Base-by-base conservation (phyloP, 1,284 basidiomycete species). In the Malassezia equina region DNA sequence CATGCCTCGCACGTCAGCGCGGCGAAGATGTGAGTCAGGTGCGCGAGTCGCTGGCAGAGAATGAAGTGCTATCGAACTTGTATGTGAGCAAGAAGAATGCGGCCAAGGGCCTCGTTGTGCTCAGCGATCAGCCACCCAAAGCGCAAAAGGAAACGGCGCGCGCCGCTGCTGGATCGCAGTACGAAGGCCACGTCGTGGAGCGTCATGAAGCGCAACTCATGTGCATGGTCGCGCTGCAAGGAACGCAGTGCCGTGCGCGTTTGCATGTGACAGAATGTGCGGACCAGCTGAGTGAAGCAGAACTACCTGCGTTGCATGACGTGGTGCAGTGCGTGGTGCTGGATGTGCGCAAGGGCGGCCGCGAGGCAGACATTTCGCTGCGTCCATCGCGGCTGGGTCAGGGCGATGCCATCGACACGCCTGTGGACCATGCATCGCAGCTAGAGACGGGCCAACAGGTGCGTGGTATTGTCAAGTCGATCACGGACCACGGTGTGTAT, bases 61-160 rank as follows among this genome's bases (percentile, higher is more conserved):
- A 87, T 15, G 85, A 90, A 50, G 79, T 80, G 60, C 76, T 98
- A 21, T 78, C 84, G 12, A 84, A 86, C 45, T 79, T 98, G 5
- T 82, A 88, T 3, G 86, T 98, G 17, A 86, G 90, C 23, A 86
- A 88, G n/a, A 86, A 88, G 66, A 90, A 90, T 72, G 78, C 56
- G 55, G 41, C 60, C 56, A 59, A 62, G 48, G 43, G 62, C 51
- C 33, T 62, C 42, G 55, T 63, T 55, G 23, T 64, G 58, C 46
- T 52, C 28, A 41, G 69, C 59, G 52, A 67, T 59, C 15, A 61
- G 51, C 29, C 59, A 59, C 27, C 85, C 94, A 68, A 93, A 96
- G 59, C 81, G 84, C 49, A 88, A 85, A 13, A 19, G 6, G 3
- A 91, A 81, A 69, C 94, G 85, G 0, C 80, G 81, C 0, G 93